phyloP scores from a whole-genome alignment of 495 filamentous ascomycete genomes.

The Pyrenula massariospora region DNA sequence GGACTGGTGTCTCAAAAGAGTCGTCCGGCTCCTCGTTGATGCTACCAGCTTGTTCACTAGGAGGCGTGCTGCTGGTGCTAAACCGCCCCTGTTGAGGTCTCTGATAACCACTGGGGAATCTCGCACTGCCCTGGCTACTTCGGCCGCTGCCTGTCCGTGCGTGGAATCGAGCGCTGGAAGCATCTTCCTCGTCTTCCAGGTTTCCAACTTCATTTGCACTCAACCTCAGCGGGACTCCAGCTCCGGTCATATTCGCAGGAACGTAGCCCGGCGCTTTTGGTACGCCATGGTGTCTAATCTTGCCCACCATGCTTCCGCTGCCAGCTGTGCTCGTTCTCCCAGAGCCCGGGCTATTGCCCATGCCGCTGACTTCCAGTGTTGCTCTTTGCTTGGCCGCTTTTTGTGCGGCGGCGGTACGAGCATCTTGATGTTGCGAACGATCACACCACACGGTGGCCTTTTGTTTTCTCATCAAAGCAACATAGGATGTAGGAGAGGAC shows the following conservation, averaged over 20 bases:
- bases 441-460: slow-evolving; percentile 99
- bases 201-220: slow-evolving; percentile 92
- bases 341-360: slow-evolving; percentile 14
- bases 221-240: slow-evolving; percentile 76
- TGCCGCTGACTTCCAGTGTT: slow-evolving; percentile 62
- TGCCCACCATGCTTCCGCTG: slow-evolving; percentile 36
- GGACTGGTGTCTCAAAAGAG: slow-evolving; percentile 39
- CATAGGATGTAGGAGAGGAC: slow-evolving; percentile 60
- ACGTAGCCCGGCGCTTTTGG: slow-evolving; percentile 61
- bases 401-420: slow-evolving; percentile 66
- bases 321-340: slow-evolving; percentile 45
- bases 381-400: slow-evolving; percentile 75
- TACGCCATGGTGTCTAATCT: slow-evolving; percentile 70
- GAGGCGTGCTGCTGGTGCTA: slow-evolving; percentile 61
- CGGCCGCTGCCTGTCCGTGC: slow-evolving; percentile 67
- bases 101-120: slow-evolving; percentile 41
- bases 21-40: slow-evolving; percentile 36
- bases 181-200: slow-evolving; percentile 54
- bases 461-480: slow-evolving; percentile 86
- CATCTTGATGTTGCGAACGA: slow-evolving; percentile 85
- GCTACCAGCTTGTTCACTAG: slow-evolving; percentile 15
- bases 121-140: slow-evolving; percentile 61
- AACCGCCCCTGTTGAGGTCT: slow-evolving; percentile 45
- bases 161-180: slow-evolving; percentile 35
- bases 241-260: slow-evolving; percentile 60